Evolutionary conservation across 106 monocot genomes (phyloP).

Genomic region (Phalaenopsis equestris): DNA sequence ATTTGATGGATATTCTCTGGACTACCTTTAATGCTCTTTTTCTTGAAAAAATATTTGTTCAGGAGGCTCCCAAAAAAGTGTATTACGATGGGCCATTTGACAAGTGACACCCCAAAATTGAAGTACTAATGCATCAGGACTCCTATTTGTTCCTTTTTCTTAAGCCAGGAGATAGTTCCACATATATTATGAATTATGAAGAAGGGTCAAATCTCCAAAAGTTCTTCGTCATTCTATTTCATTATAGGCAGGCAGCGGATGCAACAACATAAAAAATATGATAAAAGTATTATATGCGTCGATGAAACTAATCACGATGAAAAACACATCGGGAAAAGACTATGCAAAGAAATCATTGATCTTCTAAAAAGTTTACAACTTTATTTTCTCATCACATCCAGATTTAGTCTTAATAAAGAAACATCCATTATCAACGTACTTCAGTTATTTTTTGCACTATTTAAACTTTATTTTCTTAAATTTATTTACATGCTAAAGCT

Average conservation of each 20-base stretch:
- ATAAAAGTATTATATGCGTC: too few species aligned
- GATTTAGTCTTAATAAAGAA: background rate
- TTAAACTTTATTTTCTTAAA: background rate
- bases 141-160: background rate
- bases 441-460: background rate
- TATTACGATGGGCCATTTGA: too few species aligned
- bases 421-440: background rate
- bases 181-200: background rate
- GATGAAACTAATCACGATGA: too few species aligned
- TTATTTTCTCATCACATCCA: background rate
- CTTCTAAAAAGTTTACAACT: background rate
- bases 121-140: too few species aligned
- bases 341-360: background rate
- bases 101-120: too few species aligned
- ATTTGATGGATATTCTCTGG: background rate
- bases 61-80: too few species aligned
- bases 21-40: background rate
- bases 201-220: too few species aligned
- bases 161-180: background rate
- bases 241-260: too few species aligned
- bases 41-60: background rate
- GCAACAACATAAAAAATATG: too few species aligned
- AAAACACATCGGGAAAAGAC: background rate
- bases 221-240: too few species aligned
- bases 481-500: background rate